Base-by-base conservation (phyloP, 2,329 filamentous ascomycete genomes). In the Exophiala viscosa region DNA sequence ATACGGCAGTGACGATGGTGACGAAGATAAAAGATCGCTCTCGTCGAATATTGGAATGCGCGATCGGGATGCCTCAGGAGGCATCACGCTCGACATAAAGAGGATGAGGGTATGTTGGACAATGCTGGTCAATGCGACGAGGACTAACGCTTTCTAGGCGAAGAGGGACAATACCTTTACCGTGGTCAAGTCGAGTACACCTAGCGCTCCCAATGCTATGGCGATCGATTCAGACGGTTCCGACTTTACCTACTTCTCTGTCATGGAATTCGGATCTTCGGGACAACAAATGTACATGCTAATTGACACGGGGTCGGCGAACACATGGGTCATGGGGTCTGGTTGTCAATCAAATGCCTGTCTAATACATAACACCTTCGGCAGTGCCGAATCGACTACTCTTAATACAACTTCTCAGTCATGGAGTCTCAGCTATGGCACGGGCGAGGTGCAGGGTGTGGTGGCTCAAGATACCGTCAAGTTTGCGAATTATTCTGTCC, bases 251-350 rank as follows among this genome's bases (percentile, higher is more conserved):
- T 82, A 82, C 64, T 78, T 82, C 66, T 71, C 75, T 3, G 67
- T 69, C 1, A 69, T 80, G 36, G 70, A 69, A 6, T 70, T 82
- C 53, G 79, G 79, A 3, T 74, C 73, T 11, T 69, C 74, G 53
- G 69, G 71, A 34, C 69, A 78, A 60, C 68, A 73, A 41, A 78
- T 80, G 68, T 75, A 75, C 64, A 70, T 82, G 65, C 65, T 81
- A 48, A 62, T 82, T 11, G 79, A 82, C 62, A 78, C 77, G 1
- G 79, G 78, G 6, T 76, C 77, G 11, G 73, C 76, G 14, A 89
- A 88, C 52, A 90, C 85, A 10, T 96, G 90, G 90, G 82, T 95
- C 15, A 93, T 93, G 82, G 81, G 85, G 28, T 75, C 82, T 13
- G 72, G 77, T 49, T 96, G 90, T 72, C 76, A 68, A 13, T 82